phyloP scores from a whole-genome alignment of 2,329 filamentous ascomycete genomes.

The Lecanosticta acicola region DNA sequence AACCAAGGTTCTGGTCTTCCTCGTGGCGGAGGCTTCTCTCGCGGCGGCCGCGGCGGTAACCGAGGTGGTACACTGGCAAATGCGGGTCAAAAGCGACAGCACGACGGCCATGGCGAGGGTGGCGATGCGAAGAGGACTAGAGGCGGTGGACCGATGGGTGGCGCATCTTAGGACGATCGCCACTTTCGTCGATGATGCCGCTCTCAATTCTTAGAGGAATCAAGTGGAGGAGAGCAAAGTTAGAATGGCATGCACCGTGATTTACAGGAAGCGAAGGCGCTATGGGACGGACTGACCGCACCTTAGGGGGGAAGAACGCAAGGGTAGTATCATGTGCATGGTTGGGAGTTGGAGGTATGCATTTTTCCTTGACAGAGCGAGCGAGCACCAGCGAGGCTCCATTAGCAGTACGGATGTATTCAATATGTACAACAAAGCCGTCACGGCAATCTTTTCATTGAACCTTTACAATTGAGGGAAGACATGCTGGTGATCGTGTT shows the following conservation, averaged over 20 bases:
- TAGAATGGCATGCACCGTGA: not conserved
- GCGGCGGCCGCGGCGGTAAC: slow-evolving; percentile 21
- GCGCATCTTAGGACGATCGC: slow-evolving; percentile 10
- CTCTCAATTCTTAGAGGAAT: not conserved
- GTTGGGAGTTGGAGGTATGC: too few relatives aligned
- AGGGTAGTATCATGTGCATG: too few relatives aligned
- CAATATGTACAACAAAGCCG: not conserved
- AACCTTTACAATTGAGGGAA: too few relatives aligned
- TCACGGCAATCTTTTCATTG: not conserved
- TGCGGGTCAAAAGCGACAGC: slow-evolving; percentile 31
- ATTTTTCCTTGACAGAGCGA: too few relatives aligned
- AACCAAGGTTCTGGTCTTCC: slow-evolving; percentile 12
- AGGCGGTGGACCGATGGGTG: slow-evolving; percentile 21
- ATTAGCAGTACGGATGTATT: not conserved
- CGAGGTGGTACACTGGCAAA: slow-evolving; percentile 22
- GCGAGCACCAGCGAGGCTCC: not conserved
- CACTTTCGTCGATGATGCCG: not conserved
- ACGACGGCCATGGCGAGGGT: slow-evolving; percentile 27
- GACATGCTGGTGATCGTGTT: too few relatives aligned
- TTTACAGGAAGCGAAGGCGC: not conserved
- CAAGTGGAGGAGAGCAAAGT: not conserved
- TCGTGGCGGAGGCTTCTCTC: slow-evolving; percentile 22
- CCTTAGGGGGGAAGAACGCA: too few relatives aligned
- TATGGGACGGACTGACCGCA: too few relatives aligned
- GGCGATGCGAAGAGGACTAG: slow-evolving; percentile 30